Evolutionary conservation across 1,284 basidiomycete genomes (phyloP).

Genomic region (Clitocybe nebularis): DNA sequence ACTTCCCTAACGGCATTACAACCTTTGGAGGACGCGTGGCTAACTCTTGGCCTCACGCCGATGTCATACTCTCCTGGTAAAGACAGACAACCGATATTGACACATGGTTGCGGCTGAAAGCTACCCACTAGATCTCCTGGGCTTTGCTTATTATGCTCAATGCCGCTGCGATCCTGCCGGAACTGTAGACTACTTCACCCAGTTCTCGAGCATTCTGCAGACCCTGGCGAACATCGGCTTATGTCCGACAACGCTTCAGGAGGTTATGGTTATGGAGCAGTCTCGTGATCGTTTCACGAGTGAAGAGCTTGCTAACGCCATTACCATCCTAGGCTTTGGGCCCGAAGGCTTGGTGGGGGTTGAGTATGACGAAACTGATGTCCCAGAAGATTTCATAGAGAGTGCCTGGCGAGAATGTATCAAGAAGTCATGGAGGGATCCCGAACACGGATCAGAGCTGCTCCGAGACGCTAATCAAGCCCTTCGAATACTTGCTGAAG

Average conservation of each 20-base stretch:
- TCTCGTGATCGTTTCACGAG: slow-evolving; percentile 60
- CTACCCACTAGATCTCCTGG: slow-evolving; percentile 50
- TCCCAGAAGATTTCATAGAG: slow-evolving; percentile 64
- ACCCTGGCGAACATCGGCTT: slow-evolving; percentile 41
- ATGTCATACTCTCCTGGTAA: slow-evolving; percentile 61
- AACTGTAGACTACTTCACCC: slow-evolving; percentile 60
- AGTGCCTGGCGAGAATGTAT: slow-evolving; percentile 65
- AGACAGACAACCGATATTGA: slow-evolving; percentile 11
- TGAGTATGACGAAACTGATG: slow-evolving; percentile 56
- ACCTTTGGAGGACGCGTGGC: slow-evolving; percentile 37
- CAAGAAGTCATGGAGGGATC: slow-evolving; percentile 59
- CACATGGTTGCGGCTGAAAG: slow-evolving; percentile 6
- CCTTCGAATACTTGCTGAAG: slow-evolving; percentile 61
- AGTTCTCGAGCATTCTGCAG: slow-evolving; percentile 47
- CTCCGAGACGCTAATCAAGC: slow-evolving; percentile 57
- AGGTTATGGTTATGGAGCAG: slow-evolving; percentile 53
- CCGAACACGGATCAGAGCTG: slow-evolving; percentile 36
- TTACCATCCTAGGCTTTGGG: slow-evolving; percentile 61
- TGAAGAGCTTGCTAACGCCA: slow-evolving; percentile 47
- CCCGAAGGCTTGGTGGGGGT: slow-evolving; percentile 51
- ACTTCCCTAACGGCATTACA: slow-evolving; percentile 34
- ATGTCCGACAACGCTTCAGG: slow-evolving; percentile 46
- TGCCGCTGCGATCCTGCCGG: slow-evolving; percentile 69
- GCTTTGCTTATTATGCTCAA: slow-evolving; percentile 74
- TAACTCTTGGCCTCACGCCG: slow-evolving; percentile 56